These are phyloP conservation scores for Ustilago hordei DNA, from an alignment of 1,284 basidiomycete species.

Conservation along the genomic window DNA sequence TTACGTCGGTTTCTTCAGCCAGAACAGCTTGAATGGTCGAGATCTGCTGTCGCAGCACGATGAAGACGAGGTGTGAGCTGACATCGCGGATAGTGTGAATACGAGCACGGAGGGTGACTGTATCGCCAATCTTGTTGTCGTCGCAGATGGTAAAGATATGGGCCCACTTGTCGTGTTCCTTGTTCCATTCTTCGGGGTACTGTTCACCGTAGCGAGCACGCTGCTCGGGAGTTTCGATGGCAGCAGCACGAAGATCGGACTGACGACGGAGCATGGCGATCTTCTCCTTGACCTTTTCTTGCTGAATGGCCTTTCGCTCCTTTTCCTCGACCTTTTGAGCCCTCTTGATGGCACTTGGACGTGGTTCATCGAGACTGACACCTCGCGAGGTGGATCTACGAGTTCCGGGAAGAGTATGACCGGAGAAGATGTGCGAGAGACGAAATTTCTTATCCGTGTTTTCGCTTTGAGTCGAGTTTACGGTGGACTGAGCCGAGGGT, in stretches of 20 bases:
- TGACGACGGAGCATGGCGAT: conserved; percentile 46
- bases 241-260: conserved; percentile 51
- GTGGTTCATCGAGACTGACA: conserved; percentile 42
- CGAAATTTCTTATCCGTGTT: conserved; percentile 43
- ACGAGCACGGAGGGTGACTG: conserved; percentile 54
- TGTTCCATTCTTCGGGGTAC: conserved; percentile 43
- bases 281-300: conserved; percentile 29
- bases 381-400: conserved; percentile 32
- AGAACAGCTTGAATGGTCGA: conserved; percentile 63
- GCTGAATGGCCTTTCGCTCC: conserved; percentile 49
- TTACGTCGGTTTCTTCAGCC: conserved; percentile 40
- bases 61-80: conserved; percentile 60
- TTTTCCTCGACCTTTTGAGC: conserved; percentile 49
- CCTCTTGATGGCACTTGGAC: conserved; percentile 45
- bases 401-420: conserved; percentile 21
- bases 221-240: conserved; percentile 59
- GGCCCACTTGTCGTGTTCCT: conserved; percentile 37
- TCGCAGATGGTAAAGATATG: conserved; percentile 38
- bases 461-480: conserved; percentile 27
- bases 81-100: conserved; percentile 63
- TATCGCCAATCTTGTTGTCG: conserved; percentile 42
- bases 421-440: conserved; percentile 52
- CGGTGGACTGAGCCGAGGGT: conserved; percentile 32
- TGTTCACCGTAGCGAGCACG: conserved; percentile 54
- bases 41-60: conserved; percentile 63